These are phyloP conservation scores for Podospora anserina DNA, from an alignment of 495 filamentous ascomycete genomes.

Conservation along the genomic window DNA sequence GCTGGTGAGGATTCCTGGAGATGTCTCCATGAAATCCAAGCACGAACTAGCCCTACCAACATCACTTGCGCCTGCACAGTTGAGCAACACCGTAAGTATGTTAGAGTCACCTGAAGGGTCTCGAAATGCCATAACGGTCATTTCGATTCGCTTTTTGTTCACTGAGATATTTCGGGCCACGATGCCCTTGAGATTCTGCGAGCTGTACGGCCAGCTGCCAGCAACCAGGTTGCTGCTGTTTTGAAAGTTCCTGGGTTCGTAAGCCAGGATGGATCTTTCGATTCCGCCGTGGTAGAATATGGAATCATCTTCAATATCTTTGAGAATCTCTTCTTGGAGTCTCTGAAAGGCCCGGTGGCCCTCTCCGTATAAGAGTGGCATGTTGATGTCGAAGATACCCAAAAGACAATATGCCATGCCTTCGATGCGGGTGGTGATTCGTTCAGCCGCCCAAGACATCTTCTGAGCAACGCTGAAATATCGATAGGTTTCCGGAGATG, in stretches of 20 bases:
- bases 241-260: background rate
- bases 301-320: conserved; percentile 17
- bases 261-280: background rate
- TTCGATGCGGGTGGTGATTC: conserved; percentile 29
- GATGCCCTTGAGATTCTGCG: background rate
- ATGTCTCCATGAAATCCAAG: background rate
- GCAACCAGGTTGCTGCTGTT: background rate
- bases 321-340: conserved; percentile 21
- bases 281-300: conserved; percentile 4
- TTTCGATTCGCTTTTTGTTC: background rate
- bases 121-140: background rate
- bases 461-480: conserved; percentile 17
- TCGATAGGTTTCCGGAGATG: background rate
- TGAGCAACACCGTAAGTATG: background rate
- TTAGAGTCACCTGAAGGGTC: background rate
- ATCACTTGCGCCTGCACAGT: background rate
- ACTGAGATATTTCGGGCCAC: background rate
- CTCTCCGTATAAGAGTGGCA: conserved; percentile 35
- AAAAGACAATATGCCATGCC: conserved; percentile 35
- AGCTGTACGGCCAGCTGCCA: conserved; percentile 5
- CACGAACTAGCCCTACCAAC: background rate
- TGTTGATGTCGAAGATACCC: conserved; percentile 29
- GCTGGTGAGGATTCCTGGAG: background rate
- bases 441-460: conserved; percentile 29
- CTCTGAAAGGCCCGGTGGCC: conserved; percentile 24